phyloP scores from a whole-genome alignment of 2,329 filamentous ascomycete species.

The Fusarium sp. region DNA sequence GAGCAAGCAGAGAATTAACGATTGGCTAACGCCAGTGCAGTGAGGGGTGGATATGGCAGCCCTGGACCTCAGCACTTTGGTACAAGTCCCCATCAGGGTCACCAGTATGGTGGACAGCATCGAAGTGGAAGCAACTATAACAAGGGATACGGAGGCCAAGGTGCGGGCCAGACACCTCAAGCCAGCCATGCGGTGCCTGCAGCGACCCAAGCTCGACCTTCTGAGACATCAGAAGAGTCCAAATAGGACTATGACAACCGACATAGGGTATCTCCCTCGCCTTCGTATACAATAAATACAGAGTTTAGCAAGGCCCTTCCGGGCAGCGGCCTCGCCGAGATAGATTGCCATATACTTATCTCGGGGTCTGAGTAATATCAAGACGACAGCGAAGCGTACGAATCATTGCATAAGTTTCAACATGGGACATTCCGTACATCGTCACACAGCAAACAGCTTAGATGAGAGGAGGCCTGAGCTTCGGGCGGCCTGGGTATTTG shows the following conservation, averaged over 20 bases:
- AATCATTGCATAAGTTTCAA: slow-evolving; percentile 43
- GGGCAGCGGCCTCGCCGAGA: slow-evolving; percentile 40
- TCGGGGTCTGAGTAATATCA: slow-evolving; percentile 39
- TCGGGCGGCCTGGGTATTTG: slow-evolving; percentile 31
- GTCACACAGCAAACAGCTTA: slow-evolving; percentile 40
- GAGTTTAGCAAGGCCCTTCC: slow-evolving; percentile 42
- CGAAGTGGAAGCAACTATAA: slow-evolving; percentile 67
- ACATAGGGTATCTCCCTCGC: slow-evolving; percentile 18
- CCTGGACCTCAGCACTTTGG: slow-evolving; percentile 72
- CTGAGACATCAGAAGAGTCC: slow-evolving; percentile 60
- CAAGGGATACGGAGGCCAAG: slow-evolving; percentile 64
- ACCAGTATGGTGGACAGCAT: slow-evolving; percentile 72
- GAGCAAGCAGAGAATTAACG: slow-evolving; percentile 34
- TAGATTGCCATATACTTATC: slow-evolving; percentile 43
- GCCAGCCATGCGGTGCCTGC: slow-evolving; percentile 53
- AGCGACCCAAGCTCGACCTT: slow-evolving; percentile 50
- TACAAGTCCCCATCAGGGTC: slow-evolving; percentile 73
- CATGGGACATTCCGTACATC: slow-evolving; percentile 40
- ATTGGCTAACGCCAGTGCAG: slow-evolving; percentile 61
- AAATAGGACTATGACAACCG: slow-evolving; percentile 53
- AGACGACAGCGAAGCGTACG: slow-evolving; percentile 34
- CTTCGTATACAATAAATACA: slow-evolving; percentile 38
- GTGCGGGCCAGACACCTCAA: slow-evolving; percentile 57
- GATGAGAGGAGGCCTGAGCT: slow-evolving; percentile 37
- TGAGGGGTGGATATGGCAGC: slow-evolving; percentile 72